Percentiles rank a stretch among this genome's conserved stretches.
Conservation (phyloP, 805 yeast species). For the Lipomyces kockii region DNA sequence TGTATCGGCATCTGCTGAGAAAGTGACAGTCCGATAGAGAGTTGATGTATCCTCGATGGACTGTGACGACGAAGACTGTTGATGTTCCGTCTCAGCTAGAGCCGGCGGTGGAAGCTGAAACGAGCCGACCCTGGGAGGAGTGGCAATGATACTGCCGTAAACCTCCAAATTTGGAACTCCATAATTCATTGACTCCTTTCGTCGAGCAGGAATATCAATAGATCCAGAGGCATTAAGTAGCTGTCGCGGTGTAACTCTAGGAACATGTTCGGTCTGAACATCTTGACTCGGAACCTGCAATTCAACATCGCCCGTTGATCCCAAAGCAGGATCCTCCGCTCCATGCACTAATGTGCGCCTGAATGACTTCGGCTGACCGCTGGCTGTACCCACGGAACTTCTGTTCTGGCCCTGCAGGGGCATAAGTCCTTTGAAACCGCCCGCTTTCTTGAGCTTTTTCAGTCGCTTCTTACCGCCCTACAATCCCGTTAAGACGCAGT, state of each 20-base stretch:
- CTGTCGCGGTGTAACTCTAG: conserved; percentile 28
- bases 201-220: conserved; percentile 20
- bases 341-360: background rate
- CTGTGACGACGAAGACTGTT: background rate
- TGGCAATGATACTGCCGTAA: conserved; percentile 35
- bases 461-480: conserved; percentile 58
- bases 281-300: background rate
- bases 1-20: conserved; percentile 14
- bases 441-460: conserved; percentile 45
- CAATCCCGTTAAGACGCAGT: background rate
- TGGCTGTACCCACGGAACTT: background rate
- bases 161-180: conserved; percentile 3
- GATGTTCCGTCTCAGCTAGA: background rate
- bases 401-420: background rate
- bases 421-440: background rate
- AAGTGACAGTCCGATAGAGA: conserved; percentile 23
- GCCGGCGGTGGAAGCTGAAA: conserved; percentile 34
- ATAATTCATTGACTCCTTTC: background rate
- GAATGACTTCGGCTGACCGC: background rate
- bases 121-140: conserved; percentile 26
- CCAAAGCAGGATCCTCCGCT: background rate
- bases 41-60: background rate
- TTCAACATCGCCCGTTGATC: background rate
- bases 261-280: conserved; percentile 3
- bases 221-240: conserved; percentile 18